These are phyloP conservation scores for Suillus spraguei DNA, from an alignment of 768 basidiomycete species.

Conservation along the genomic window DNA sequence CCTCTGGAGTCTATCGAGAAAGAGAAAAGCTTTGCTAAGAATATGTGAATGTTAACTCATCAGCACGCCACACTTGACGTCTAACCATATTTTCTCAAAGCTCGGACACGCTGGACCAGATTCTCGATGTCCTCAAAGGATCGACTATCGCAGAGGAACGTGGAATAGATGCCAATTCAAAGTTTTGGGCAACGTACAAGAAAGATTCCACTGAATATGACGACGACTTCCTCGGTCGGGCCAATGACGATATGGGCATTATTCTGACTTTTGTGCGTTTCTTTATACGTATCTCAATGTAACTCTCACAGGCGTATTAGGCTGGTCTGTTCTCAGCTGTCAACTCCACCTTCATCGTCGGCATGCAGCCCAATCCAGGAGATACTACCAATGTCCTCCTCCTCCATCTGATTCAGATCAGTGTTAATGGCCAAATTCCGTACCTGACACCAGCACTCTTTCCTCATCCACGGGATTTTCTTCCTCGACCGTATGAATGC, in stretches of 20 bases:
- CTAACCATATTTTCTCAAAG: not conserved
- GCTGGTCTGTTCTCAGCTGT: conserved; percentile 7
- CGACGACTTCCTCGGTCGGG: not conserved
- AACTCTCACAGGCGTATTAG: not conserved
- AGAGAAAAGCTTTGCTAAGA: not conserved
- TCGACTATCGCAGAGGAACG: not conserved
- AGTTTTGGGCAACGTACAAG: not conserved
- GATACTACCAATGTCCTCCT: not conserved
- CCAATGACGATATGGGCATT: conserved; percentile 3
- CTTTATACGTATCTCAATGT: not conserved
- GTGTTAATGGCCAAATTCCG: not conserved
- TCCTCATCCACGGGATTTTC: not conserved
- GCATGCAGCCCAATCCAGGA: not conserved
- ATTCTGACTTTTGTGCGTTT: conserved; percentile 4
- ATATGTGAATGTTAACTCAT: not conserved
- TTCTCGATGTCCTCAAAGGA: not conserved
- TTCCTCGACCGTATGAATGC: not conserved
- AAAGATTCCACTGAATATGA: not conserved
- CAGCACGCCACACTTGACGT: not conserved
- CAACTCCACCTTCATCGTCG: conserved; percentile 1
- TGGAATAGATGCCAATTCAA: not conserved
- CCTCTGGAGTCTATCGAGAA: not conserved
- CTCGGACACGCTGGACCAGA: not conserved
- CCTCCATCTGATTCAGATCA: not conserved
- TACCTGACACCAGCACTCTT: not conserved